Conservation (phyloP, 495 filamentous ascomycete species). For the Hypoxylon fragiforme region DNA sequence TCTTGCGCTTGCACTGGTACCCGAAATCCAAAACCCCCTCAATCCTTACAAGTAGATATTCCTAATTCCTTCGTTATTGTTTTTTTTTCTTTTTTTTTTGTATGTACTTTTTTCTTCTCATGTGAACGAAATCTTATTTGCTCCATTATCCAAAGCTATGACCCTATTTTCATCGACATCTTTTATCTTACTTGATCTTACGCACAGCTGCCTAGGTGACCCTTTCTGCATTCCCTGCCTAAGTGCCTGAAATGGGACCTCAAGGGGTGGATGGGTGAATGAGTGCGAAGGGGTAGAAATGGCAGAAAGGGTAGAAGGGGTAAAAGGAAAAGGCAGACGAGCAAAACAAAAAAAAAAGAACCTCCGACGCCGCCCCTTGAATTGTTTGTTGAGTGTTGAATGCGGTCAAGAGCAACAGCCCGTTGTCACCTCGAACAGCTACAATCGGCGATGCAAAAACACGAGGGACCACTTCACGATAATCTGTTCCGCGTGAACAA, state of each 20-base stretch:
- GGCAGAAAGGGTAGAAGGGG: too few species aligned
- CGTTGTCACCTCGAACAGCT: too few species aligned
- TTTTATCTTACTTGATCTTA: slow-evolving; percentile 16
- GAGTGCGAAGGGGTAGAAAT: too few species aligned
- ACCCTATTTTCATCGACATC: slow-evolving; percentile 9
- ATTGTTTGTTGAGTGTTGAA: background rate
- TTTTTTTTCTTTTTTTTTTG: slow-evolving; percentile 13
- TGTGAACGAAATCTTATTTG: slow-evolving; percentile 14
- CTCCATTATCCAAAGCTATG: slow-evolving; percentile 5
- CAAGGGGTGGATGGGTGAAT: too few species aligned
- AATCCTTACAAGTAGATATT: background rate
- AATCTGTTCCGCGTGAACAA: slow-evolving; percentile 15
- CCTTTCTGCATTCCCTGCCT: slow-evolving; percentile 22
- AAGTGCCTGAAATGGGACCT: slow-evolving; percentile 24
- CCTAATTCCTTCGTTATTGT: slow-evolving; percentile 1
- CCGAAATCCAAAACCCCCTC: background rate
- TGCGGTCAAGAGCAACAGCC: slow-evolving; percentile 32
- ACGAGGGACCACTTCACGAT: slow-evolving; percentile 31
- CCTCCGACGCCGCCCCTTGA: slow-evolving; percentile 23
- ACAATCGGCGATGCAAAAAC: slow-evolving; percentile 18
- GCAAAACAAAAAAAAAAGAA: too few species aligned
- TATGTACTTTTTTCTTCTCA: slow-evolving; percentile 1
- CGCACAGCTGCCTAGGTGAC: slow-evolving; percentile 19
- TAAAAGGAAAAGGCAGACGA: too few species aligned
- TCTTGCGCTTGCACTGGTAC: background rate